Evolutionary conservation across 176 grass and related monocot species (phyloP).

Genomic region (Triticum dicoccoides): DNA sequence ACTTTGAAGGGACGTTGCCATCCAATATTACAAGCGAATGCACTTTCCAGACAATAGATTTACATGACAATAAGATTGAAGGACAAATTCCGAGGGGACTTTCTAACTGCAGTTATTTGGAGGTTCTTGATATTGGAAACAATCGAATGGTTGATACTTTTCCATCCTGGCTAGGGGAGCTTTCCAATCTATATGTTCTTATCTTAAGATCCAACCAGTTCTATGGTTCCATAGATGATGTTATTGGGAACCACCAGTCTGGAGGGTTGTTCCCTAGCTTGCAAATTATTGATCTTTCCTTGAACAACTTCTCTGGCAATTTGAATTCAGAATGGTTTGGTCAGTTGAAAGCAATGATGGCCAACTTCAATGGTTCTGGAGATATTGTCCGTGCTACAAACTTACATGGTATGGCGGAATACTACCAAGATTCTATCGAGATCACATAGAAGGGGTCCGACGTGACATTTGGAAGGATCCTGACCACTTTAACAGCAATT

Average conservation of each 20-base stretch:
- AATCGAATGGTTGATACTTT: constrained; percentile 14
- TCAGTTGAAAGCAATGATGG: neutral
- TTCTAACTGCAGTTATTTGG: neutral
- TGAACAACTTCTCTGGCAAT: neutral
- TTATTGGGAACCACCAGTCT: too few species aligned
- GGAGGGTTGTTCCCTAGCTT: too few species aligned
- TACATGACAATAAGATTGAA: constrained; percentile 28
- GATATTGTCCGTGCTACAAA: too few species aligned
- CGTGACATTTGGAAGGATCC: neutral
- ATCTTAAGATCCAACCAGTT: constrained; percentile 25
- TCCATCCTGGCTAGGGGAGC: neutral
- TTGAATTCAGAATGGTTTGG: neutral
- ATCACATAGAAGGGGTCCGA: neutral
- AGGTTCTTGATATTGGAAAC: constrained; percentile 12
- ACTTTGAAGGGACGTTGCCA: constrained; percentile 9
- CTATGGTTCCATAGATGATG: neutral
- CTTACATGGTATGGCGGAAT: too few species aligned
- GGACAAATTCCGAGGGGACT: neutral
- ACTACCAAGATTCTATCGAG: neutral
- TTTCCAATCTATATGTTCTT: neutral
- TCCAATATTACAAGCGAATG: neutral
- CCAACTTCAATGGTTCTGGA: too few species aligned
- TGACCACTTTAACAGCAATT: neutral
- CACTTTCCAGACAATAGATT: neutral
- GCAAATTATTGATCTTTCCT: constrained; percentile 34